A percentile compares a stretch with the other conserved stretches of the same genome.
Evolutionary conservation across 169 alveolate genomes (phyloP).

Genomic region (Perkinsus chesapeaki): DNA sequence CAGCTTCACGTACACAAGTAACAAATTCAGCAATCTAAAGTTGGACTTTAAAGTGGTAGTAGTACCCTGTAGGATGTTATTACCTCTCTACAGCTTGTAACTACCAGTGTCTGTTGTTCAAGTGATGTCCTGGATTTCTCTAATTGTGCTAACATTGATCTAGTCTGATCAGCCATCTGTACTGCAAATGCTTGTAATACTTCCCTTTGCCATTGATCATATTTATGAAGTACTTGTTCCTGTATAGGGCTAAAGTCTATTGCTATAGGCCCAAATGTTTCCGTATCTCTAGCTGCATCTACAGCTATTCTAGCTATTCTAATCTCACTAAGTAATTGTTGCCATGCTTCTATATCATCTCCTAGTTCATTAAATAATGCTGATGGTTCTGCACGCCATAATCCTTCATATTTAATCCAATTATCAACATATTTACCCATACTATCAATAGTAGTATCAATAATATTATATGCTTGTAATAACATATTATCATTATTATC

Average conservation of each 20-base stretch:
- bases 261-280: constrained; percentile 82
- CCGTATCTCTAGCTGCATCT: background rate
- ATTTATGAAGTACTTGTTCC: constrained; percentile 70
- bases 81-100: constrained; percentile 42
- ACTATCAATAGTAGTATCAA: constrained; percentile 42
- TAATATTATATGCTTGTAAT: background rate
- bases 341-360: constrained; percentile 88
- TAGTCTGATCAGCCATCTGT: constrained; percentile 52
- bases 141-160: constrained; percentile 43
- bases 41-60: constrained; percentile 38
- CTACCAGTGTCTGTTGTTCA: constrained; percentile 44
- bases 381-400: constrained; percentile 87
- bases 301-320: constrained; percentile 27
- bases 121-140: constrained; percentile 46
- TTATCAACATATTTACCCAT: constrained; percentile 76
- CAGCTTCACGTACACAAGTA: constrained; percentile 77
- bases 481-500: constrained; percentile 38
- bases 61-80: constrained; percentile 49
- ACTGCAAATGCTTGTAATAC: constrained; percentile 82
- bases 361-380: constrained; percentile 72
- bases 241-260: constrained; percentile 69
- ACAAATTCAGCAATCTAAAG: constrained; percentile 69
- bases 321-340: constrained; percentile 81
- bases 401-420: constrained; percentile 89
- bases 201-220: constrained; percentile 90